Base-by-base conservation (phyloP, 2,329 filamentous ascomycete genomes). In the Paramyrothecium roridum region DNA sequence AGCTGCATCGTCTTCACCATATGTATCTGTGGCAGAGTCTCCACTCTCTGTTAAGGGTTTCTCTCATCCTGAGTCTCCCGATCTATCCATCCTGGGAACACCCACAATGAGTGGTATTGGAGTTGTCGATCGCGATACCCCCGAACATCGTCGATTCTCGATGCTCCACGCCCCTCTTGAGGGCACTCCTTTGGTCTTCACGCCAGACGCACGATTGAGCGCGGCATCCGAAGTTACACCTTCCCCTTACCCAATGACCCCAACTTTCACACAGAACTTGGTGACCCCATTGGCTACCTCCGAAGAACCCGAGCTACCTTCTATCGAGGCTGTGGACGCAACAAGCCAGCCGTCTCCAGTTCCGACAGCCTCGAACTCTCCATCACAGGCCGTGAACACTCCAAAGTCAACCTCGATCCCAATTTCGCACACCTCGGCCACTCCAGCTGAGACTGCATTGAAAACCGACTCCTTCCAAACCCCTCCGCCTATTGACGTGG, bases 71-170 rank as follows among this genome's bases (percentile, higher is more conserved):
- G 23, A 21, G 17, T 52, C n/a, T 8, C 21, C 50, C 3, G 30
- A 33, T 33, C 33, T 26, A 48, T 17, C 56, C 56, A 3, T 49
- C 34, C 34, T 22, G 22, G 21, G 8, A 17, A 30, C 22, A 11
- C 52, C 52, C 30, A 57, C 40, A 45, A 50, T 46, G 20, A 37
- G 17, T 16, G 49, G 49, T 17, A 40, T 51, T 20, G 49, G 49
- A 11, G 16, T 51, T 19, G 33, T 51, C 23, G 33, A 51, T 13
- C 26, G 49, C 11, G 30, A 37, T 33, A 51, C 49, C 4, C 49
- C 49, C 20, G 49, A 51, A 17, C 26, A 51, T 21, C 4, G 16
- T 4, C 49, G 49, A n/a, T n/a, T 51, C 33, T 37, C 49, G 3
- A 40, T 40, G n/a, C 22, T 49, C 17, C 47, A 17, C 22, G 16